phyloP scores from a whole-genome alignment of 2,329 filamentous ascomycete genomes.

The Talaromyces sp. region DNA sequence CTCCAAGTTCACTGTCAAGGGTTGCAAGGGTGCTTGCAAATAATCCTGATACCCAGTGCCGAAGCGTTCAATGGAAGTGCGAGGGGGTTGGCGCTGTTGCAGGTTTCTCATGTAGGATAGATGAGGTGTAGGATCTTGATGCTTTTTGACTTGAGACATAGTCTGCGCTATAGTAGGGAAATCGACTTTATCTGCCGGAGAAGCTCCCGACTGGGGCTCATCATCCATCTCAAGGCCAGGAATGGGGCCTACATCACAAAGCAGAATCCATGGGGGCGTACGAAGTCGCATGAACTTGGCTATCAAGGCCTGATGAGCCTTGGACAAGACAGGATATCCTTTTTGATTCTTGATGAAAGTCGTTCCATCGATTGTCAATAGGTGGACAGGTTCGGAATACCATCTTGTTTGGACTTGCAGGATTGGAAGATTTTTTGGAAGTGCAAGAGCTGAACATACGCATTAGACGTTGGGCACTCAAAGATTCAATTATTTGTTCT shows the following conservation, averaged over 20 bases:
- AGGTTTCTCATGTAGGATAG: conserved; percentile 80
- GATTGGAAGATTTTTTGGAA: conserved; percentile 59
- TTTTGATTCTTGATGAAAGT: conserved; percentile 58
- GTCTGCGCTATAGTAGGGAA: conserved; percentile 73
- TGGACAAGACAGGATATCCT: conserved; percentile 58
- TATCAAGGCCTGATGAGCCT: conserved; percentile 56
- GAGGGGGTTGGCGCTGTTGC: conserved; percentile 72
- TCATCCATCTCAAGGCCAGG: conserved; percentile 41
- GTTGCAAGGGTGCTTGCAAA: conserved; percentile 90
- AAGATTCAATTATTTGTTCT: conserved; percentile 35
- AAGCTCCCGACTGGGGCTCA: conserved; percentile 20
- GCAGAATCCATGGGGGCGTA: conserved; percentile 58
- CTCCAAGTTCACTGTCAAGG: conserved; percentile 91
- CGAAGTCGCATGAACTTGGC: conserved; percentile 56
- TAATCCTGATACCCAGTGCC: conserved; percentile 83
- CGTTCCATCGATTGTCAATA: conserved; percentile 52
- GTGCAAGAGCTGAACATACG: conserved; percentile 48
- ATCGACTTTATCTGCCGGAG: conserved; percentile 31
- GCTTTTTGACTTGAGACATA: conserved; percentile 47
- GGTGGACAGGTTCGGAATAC: conserved; percentile 61
- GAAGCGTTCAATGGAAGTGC: conserved; percentile 62
- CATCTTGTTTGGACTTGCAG: conserved; percentile 57
- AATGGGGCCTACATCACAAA: conserved; percentile 57
- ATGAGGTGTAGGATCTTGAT: conserved; percentile 60
- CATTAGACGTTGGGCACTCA: neutral